A percentile compares a stretch with the other conserved stretches of the same genome.
phyloP scores from a whole-genome alignment of 495 filamentous ascomycete genomes.

The Penicillium longicatenatum region DNA sequence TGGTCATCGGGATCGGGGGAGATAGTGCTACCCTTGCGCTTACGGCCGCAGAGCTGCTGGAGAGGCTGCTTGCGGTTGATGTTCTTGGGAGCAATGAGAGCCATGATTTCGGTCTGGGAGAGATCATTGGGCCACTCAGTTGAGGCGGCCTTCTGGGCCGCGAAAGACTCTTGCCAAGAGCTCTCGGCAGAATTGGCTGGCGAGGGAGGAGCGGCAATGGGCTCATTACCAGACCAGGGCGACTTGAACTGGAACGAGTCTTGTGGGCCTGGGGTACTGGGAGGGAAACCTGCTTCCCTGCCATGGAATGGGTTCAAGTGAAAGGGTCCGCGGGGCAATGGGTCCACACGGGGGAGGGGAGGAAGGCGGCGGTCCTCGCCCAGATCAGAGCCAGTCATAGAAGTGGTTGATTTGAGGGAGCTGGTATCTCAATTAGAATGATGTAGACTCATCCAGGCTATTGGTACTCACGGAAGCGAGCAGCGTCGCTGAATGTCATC shows the following conservation, averaged over 20 bases:
- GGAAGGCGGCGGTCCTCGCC: conserved; percentile 45
- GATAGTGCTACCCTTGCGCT: conserved; percentile 45
- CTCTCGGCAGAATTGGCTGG: conserved; percentile 47
- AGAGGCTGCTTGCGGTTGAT: conserved; percentile 48
- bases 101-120: conserved; percentile 38
- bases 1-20: conserved; percentile 43
- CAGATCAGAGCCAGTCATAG: conserved; percentile 23
- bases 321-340: conserved; percentile 47
- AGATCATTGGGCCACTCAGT: conserved; percentile 42
- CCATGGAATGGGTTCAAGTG: conserved; percentile 42
- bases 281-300: conserved; percentile 33
- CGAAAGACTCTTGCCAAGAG: conserved; percentile 45
- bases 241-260: conserved; percentile 45
- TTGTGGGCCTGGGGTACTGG: conserved; percentile 40
- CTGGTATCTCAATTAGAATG: conserved; percentile 11
- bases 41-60: conserved; percentile 49
- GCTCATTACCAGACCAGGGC: conserved; percentile 35
- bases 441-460: neutral
- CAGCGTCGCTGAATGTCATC: conserved; percentile 38
- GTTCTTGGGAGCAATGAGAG: conserved; percentile 41
- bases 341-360: conserved; percentile 45
- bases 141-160: conserved; percentile 29
- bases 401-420: conserved; percentile 24
- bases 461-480: conserved; percentile 43
- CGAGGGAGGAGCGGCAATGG: conserved; percentile 41